Conservation (phyloP, 495 filamentous ascomycete genomes). For the Neurospora tetraspora region DNA sequence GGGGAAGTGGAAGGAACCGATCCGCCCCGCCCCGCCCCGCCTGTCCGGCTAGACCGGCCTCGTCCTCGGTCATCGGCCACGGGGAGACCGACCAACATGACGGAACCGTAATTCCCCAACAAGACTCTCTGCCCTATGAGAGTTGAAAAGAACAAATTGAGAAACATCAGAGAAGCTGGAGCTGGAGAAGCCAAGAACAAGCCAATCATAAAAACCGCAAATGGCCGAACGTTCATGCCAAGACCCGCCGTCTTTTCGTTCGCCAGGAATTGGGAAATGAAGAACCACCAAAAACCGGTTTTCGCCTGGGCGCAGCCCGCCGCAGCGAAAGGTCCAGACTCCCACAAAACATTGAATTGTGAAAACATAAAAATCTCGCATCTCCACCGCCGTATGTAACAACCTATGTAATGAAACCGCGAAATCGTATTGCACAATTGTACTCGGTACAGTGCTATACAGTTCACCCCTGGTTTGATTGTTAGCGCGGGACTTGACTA, state of each 20-base stretch:
- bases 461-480: too few species aligned
- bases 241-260: not conserved
- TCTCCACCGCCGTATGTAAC: not conserved
- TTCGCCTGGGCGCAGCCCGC: not conserved
- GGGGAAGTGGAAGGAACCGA: not conserved
- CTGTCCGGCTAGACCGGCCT: not conserved
- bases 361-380: not conserved
- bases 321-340: not conserved
- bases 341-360: not conserved
- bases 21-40: not conserved
- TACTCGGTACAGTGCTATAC: not conserved
- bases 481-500: too few species aligned
- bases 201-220: not conserved
- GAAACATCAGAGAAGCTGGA: not conserved
- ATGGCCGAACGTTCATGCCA: not conserved
- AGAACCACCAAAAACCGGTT: not conserved
- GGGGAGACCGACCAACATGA: not conserved
- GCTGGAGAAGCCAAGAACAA: not conserved
- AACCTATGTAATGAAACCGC: not conserved
- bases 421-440: not conserved
- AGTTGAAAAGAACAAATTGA: not conserved
- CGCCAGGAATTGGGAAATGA: not conserved
- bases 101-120: not conserved
- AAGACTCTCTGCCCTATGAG: not conserved
- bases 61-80: not conserved